Conservation (phyloP, 2,329 filamentous ascomycete genomes). For the Cladorrhinum sp. region DNA sequence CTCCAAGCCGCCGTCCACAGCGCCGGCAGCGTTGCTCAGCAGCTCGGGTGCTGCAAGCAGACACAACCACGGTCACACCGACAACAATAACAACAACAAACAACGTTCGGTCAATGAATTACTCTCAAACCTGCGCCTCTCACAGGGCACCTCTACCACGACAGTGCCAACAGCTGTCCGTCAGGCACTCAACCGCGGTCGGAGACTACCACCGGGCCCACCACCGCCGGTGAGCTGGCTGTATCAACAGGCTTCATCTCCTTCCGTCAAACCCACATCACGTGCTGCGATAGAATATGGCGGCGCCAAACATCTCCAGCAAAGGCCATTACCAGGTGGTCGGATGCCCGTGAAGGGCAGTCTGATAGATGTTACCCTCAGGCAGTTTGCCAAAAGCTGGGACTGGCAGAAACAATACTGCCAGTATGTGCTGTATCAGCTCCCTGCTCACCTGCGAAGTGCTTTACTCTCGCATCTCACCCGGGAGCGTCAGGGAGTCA, state of each 20-base stretch:
- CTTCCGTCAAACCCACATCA: neutral
- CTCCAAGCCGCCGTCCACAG: conserved; percentile 57
- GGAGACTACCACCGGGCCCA: conserved; percentile 55
- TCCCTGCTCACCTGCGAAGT: conserved; percentile 53
- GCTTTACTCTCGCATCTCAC: conserved; percentile 51
- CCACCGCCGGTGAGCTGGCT: conserved; percentile 59
- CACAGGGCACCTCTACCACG: conserved; percentile 30
- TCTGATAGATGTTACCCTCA: conserved; percentile 50
- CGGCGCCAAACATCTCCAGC: neutral
- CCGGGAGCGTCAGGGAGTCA: conserved; percentile 42
- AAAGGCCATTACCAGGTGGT: conserved; percentile 40
- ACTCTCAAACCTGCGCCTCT: conserved; percentile 52
- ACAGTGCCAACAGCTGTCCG: conserved; percentile 59
- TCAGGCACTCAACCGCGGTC: conserved; percentile 15
- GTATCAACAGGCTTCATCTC: conserved; percentile 29
- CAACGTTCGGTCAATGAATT: conserved; percentile 56
- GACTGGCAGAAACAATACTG: conserved; percentile 53
- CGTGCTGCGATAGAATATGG: conserved; percentile 8
- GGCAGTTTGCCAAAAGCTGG: conserved; percentile 53
- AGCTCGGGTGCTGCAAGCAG: conserved; percentile 27
- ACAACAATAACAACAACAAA: conserved; percentile 20
- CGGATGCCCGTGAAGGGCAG: conserved; percentile 45
- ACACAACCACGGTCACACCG: conserved; percentile 10
- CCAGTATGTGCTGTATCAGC: conserved; percentile 52
- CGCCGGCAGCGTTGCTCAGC: conserved; percentile 48